Conservation (phyloP, 108 stramenopile genomes). For the Cyclotella distinguenda region DNA sequence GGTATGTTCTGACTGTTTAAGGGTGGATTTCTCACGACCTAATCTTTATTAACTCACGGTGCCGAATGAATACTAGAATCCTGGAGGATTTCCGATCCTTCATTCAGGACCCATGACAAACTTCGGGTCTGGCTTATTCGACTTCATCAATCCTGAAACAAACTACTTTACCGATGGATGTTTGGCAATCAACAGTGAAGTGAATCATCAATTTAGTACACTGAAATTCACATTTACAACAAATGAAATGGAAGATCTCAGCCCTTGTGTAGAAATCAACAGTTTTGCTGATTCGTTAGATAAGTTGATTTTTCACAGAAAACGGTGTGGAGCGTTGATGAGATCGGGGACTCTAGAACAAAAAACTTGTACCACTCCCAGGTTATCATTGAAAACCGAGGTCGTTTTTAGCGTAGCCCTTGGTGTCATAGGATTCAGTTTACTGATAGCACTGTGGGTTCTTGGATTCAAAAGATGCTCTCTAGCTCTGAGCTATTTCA, state of each 20-base stretch:
- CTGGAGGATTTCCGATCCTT: constrained; percentile 54
- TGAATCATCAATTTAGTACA: constrained; percentile 58
- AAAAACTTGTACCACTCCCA: constrained; percentile 24
- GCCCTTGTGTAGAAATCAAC: constrained; percentile 35
- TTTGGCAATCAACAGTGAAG: constrained; percentile 39
- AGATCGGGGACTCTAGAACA: constrained; percentile 19
- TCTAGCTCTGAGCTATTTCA: constrained; percentile 22
- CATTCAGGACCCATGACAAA: constrained; percentile 57
- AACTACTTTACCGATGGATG: constrained; percentile 52
- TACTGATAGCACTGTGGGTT: constrained; percentile 18
- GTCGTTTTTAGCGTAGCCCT: constrained; percentile 17
- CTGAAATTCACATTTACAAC: constrained; percentile 39
- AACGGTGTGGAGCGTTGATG: constrained; percentile 45
- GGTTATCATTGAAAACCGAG: constrained; percentile 11
- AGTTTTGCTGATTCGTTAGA: constrained; percentile 33
- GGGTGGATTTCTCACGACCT: not conserved
- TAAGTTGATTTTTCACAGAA: constrained; percentile 38
- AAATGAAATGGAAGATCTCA: not conserved
- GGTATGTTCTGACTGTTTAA: not conserved
- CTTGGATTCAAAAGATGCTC: constrained; percentile 19
- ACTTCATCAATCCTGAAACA: constrained; percentile 27
- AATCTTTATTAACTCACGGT: not conserved
- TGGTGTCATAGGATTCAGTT: constrained; percentile 10
- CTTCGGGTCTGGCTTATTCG: constrained; percentile 34
- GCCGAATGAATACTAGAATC: not conserved